Evolutionary conservation across 495 filamentous ascomycete genomes (phyloP).

Genomic region (Bacidia gigantensis): DNA sequence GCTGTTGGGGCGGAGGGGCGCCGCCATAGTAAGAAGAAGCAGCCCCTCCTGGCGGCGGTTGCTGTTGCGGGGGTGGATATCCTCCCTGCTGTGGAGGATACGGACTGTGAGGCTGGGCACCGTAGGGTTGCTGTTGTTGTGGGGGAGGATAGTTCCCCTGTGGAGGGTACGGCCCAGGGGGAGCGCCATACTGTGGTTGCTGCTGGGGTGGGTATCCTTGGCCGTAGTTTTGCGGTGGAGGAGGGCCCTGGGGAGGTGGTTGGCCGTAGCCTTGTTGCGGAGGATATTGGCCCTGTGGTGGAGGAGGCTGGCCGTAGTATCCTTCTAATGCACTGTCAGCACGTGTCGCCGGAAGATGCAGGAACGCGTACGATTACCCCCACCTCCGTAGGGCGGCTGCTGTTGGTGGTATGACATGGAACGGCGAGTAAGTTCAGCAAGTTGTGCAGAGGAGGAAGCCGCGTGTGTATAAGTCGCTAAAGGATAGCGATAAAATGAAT

Average conservation of each 20-base stretch:
- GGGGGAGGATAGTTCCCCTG: constrained; percentile 22
- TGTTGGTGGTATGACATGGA: neutral
- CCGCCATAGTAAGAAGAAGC: constrained; percentile 11
- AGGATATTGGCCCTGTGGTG: constrained; percentile 9
- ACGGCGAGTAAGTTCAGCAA: neutral
- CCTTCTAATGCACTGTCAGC: constrained; percentile 9
- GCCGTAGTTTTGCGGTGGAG: constrained; percentile 10
- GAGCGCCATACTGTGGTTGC: constrained; percentile 25
- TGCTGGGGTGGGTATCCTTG: constrained; percentile 19
- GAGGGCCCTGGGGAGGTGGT: constrained; percentile 1
- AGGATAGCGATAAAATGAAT: neutral
- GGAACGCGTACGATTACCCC: neutral
- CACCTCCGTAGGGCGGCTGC: neutral
- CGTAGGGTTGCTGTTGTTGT: constrained; percentile 24
- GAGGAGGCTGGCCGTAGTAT: constrained; percentile 15
- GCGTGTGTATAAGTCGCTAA: neutral
- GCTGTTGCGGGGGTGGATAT: constrained; percentile 1
- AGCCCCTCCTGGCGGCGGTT: constrained; percentile 12
- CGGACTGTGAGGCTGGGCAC: constrained; percentile 24
- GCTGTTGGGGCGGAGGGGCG: constrained; percentile 5
- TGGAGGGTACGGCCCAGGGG: constrained; percentile 25
- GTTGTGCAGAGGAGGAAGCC: neutral
- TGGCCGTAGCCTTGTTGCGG: constrained; percentile 5
- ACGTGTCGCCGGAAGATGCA: neutral
- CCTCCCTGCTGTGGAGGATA: constrained; percentile 14